These are phyloP conservation scores for Quercus glauca DNA, from an alignment of 306 rosid species.

Conservation along the genomic window DNA sequence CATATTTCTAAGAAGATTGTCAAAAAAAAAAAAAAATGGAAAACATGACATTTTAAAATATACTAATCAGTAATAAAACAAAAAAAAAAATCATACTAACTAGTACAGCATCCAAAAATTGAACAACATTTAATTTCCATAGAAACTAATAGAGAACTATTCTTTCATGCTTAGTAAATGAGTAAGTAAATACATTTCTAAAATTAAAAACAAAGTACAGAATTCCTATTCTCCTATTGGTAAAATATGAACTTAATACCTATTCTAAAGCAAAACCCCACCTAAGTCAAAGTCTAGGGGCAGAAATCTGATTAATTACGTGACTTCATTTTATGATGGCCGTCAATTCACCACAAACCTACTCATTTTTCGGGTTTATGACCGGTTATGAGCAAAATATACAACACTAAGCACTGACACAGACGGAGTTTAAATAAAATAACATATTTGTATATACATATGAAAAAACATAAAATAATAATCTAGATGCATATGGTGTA, in stretches of 20 bases:
- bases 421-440: too few species aligned
- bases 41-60: neutral
- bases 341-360: too few species aligned
- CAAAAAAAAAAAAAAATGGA: neutral
- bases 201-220: neutral
- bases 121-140: neutral
- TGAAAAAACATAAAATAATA: neutral
- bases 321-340: too few species aligned
- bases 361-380: too few species aligned
- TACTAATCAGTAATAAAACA: too few species aligned
- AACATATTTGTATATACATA: neutral
- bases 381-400: too few species aligned
- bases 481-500: neutral
- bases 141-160: neutral
- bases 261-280: neutral
- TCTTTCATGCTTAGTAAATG: neutral
- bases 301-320: too few species aligned
- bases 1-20: neutral
- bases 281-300: neutral
- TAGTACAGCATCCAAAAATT: neutral
- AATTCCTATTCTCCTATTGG: neutral
- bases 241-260: neutral
- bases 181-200: neutral
- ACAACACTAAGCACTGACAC: too few species aligned
- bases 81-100: neutral